These are phyloP conservation scores for Pistacia vera DNA, from an alignment of 345 rosid genomes.

Conservation along the genomic window DNA sequence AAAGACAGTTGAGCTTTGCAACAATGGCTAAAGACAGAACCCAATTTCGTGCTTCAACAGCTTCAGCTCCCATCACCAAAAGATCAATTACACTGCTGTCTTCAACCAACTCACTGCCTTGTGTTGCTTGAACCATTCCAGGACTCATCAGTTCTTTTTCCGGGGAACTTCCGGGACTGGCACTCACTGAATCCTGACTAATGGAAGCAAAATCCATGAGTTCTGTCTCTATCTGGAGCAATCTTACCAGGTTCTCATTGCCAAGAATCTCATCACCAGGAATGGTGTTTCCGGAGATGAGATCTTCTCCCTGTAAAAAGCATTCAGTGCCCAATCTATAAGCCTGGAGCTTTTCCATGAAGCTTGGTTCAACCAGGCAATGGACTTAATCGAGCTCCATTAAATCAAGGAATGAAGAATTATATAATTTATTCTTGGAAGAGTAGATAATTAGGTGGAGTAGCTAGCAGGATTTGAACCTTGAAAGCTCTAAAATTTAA, in stretches of 20 bases:
- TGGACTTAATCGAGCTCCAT: constrained; percentile 10
- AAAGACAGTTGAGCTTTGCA: constrained; percentile 14
- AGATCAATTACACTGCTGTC: constrained; percentile 25
- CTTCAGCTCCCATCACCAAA: constrained; percentile 37
- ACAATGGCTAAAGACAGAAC: constrained; percentile 20
- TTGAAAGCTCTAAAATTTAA: too few relatives aligned
- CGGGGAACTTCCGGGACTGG: not conserved
- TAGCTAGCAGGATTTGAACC: too few relatives aligned
- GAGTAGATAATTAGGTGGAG: too few relatives aligned
- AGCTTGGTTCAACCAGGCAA: not conserved
- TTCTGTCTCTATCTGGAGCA: constrained; percentile 24
- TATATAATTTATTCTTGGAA: too few relatives aligned
- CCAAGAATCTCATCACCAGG: not conserved
- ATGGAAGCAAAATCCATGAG: constrained; percentile 14
- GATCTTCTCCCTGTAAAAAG: constrained; percentile 1
- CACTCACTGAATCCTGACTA: not conserved
- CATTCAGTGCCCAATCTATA: constrained; percentile 4
- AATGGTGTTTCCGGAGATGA: not conserved
- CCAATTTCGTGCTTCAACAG: constrained; percentile 32
- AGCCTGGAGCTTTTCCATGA: not conserved
- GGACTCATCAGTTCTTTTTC: not conserved
- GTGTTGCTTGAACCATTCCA: not conserved
- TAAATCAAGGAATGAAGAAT: not conserved
- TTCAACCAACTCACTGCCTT: constrained; percentile 15
- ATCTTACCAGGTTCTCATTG: constrained; percentile 8